Percentiles rank a stretch among this genome's conserved stretches.
Conservation (phyloP, 352 stramenopile species). For the Globisporangium nagaii region DNA sequence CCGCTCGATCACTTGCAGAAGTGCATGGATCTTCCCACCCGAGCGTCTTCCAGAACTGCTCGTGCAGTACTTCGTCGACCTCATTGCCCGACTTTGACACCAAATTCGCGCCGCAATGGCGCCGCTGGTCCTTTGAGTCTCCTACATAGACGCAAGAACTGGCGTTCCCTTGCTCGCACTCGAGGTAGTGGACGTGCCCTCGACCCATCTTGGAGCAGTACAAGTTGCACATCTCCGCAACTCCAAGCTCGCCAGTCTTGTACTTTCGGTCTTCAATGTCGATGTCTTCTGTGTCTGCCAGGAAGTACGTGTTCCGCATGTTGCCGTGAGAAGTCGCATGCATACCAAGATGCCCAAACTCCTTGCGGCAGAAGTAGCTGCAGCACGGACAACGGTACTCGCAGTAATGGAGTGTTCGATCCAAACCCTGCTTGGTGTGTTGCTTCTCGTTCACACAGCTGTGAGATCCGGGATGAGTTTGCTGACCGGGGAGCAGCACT, state of each 20-base stretch:
- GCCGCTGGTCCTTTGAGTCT: slow-evolving; percentile 39
- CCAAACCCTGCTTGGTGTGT: too few relatives aligned
- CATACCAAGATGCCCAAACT: slow-evolving; percentile 36
- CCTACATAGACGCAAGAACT: slow-evolving; percentile 42
- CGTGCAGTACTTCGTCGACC: slow-evolving; percentile 68
- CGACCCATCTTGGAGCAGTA: slow-evolving; percentile 79
- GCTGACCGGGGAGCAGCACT: slow-evolving; percentile 29
- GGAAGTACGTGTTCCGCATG: slow-evolving; percentile 75
- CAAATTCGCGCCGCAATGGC: slow-evolving; percentile 52
- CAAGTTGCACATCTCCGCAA: slow-evolving; percentile 78
- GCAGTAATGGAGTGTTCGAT: slow-evolving; percentile 76
- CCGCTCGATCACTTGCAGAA: slow-evolving; percentile 43
- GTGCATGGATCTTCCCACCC: slow-evolving; percentile 72
- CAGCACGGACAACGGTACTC: slow-evolving; percentile 64
- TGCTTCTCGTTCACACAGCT: slow-evolving; percentile 25
- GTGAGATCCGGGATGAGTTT: slow-evolving; percentile 33
- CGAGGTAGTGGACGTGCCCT: slow-evolving; percentile 65
- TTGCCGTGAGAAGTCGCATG: slow-evolving; percentile 75
- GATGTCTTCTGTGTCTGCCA: slow-evolving; percentile 52
- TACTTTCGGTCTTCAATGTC: slow-evolving; percentile 77
- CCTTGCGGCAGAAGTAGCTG: slow-evolving; percentile 73
- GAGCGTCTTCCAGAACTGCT: slow-evolving; percentile 70
- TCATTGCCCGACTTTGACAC: slow-evolving; percentile 44
- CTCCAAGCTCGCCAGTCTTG: slow-evolving; percentile 49
- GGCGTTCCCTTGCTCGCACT: slow-evolving; percentile 39